Conservation (phyloP, 306 rosid genomes). For the Cucurbita moschata region DNA sequence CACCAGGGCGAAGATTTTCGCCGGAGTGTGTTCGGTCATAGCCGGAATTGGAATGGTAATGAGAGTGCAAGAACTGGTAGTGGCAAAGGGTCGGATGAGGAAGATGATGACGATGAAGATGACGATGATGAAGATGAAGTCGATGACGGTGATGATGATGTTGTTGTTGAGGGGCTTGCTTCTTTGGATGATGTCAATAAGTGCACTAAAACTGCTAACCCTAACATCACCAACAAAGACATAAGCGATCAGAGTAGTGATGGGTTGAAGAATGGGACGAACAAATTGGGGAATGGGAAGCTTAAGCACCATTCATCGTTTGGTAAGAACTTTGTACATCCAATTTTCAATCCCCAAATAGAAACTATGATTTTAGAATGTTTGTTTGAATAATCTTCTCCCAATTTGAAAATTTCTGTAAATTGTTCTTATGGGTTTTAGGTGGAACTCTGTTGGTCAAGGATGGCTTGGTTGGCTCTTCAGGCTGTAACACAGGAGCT, state of each 20-base stretch:
- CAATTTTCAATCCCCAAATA: background rate
- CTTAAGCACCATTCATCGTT: conserved; percentile 42
- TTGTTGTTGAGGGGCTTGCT: conserved; percentile 30
- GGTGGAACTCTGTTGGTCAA: conserved; percentile 38
- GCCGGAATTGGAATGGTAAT: conserved; percentile 53
- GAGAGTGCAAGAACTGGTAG: conserved; percentile 35
- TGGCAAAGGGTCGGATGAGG: conserved; percentile 56
- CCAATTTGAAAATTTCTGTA: background rate
- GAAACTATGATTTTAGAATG: background rate
- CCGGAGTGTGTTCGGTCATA: conserved; percentile 33
- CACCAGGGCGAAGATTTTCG: conserved; percentile 48
- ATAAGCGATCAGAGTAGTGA: conserved; percentile 16
- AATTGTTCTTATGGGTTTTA: background rate
- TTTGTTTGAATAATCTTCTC: conserved; percentile 1
- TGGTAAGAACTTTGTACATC: conserved; percentile 31
- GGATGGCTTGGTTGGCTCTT: conserved; percentile 38
- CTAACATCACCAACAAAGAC: conserved; percentile 14
- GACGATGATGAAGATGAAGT: conserved; percentile 44
- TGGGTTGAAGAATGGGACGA: conserved; percentile 22
- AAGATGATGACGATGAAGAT: conserved; percentile 43
- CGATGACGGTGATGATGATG: conserved; percentile 40
- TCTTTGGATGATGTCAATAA: conserved; percentile 27
- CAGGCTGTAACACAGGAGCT: conserved; percentile 23
- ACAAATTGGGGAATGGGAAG: conserved; percentile 50
- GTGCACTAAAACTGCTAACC: conserved; percentile 14